Percentiles rank a stretch among this genome's conserved stretches.
phyloP scores from a whole-genome alignment of 1,284 basidiomycete genomes.

The Puccinia hordei region DNA sequence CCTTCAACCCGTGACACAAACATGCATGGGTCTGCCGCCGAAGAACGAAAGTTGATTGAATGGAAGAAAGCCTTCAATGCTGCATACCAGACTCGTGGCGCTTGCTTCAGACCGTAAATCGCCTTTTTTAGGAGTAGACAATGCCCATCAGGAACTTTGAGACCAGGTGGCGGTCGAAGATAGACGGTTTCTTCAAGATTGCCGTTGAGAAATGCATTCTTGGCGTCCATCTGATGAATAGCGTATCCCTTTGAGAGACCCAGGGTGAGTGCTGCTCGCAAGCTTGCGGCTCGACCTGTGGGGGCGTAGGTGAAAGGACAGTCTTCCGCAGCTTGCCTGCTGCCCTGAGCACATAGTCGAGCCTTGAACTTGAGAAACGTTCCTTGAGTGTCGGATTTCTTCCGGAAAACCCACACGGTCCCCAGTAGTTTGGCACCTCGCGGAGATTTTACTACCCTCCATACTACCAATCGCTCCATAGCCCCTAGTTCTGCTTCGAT shows the following conservation, averaged over 20 bases:
- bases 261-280: not conserved
- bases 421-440: not conserved
- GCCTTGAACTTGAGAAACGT: not conserved
- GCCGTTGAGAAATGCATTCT: too few relatives aligned
- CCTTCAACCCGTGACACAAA: slow-evolving; percentile 19
- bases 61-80: slow-evolving; percentile 1
- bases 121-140: too few relatives aligned
- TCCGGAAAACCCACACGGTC: not conserved
- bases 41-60: not conserved
- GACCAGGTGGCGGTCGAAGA: not conserved
- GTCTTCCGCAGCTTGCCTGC: not conserved
- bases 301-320: too few relatives aligned
- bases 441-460: not conserved
- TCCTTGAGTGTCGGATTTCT: not conserved
- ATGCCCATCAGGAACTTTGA: not conserved
- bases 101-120: too few relatives aligned
- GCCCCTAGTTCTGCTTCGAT: too few relatives aligned
- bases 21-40: not conserved
- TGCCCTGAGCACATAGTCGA: not conserved
- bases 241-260: not conserved
- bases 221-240: too few relatives aligned
- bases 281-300: not conserved
- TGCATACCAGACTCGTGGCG: slow-evolving; percentile 17
- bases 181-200: slow-evolving; percentile 17
- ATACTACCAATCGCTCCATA: too few relatives aligned